phyloP scores from a whole-genome alignment of 768 basidiomycete genomes.

The Leccinum subgranulosum region DNA sequence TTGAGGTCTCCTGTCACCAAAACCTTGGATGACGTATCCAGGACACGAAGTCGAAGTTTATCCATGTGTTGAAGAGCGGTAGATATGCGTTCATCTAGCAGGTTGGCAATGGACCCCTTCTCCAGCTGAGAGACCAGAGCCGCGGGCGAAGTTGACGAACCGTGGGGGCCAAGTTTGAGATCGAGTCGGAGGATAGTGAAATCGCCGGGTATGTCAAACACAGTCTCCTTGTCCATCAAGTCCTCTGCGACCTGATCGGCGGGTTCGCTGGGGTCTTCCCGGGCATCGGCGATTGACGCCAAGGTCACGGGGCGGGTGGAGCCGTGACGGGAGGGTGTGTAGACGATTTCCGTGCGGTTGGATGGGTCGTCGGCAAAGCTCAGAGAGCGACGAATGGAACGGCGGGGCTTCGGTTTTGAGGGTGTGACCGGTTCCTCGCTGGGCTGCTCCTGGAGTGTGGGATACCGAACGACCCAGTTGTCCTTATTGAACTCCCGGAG shows the following conservation, averaged over 20 bases:
- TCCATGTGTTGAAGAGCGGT: slow-evolving; percentile 75
- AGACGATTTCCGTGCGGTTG: slow-evolving; percentile 61
- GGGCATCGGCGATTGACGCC: slow-evolving; percentile 46
- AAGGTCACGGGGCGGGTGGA: slow-evolving; percentile 60
- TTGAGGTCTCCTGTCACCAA: slow-evolving; percentile 98
- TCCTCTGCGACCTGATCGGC: slow-evolving; percentile 21
- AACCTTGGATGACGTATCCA: slow-evolving; percentile 92
- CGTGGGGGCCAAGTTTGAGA: slow-evolving; percentile 81
- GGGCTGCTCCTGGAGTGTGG: slow-evolving; percentile 57
- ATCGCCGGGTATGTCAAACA: slow-evolving; percentile 47
- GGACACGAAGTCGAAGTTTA: slow-evolving; percentile 80
- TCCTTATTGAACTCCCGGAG: slow-evolving; percentile 79
- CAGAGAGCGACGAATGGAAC: slow-evolving; percentile 61
- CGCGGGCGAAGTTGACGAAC: slow-evolving; percentile 56
- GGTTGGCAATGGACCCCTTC: slow-evolving; percentile 87
- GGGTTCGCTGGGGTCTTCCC: slow-evolving; percentile 27
- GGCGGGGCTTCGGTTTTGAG: slow-evolving; percentile 30
- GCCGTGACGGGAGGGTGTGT: slow-evolving; percentile 47
- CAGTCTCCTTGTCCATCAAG: slow-evolving; percentile 32
- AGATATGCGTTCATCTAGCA: slow-evolving; percentile 82
- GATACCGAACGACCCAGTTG: slow-evolving; percentile 89
- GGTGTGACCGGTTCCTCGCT: slow-evolving; percentile 26
- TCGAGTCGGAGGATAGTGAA: slow-evolving; percentile 91
- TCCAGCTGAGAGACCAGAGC: slow-evolving; percentile 89
- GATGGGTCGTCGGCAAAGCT: slow-evolving; percentile 84